Conservation (phyloP, 257 asterid species). For the Penstemon newberryi region DNA sequence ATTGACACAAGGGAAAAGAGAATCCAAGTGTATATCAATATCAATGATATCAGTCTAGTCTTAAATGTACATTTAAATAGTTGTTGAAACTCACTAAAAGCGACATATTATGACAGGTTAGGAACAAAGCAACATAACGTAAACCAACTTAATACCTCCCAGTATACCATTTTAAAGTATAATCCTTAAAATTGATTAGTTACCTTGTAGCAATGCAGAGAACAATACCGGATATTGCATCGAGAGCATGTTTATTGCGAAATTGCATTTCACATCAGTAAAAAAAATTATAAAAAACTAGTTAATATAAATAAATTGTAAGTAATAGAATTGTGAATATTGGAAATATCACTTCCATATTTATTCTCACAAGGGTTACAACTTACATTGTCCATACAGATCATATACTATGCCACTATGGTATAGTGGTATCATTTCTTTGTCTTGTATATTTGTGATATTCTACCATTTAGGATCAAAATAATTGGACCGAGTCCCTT, state of each 20-base stretch:
- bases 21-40: not conserved
- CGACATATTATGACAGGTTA: not conserved
- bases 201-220: conserved; percentile 93
- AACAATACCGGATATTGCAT: conserved; percentile 84
- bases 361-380: too few species aligned
- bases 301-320: conserved; percentile 3
- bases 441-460: too few species aligned
- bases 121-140: not conserved
- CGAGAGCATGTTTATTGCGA: conserved; percentile 90
- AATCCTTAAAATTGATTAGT: conserved; percentile 14
- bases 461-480: too few species aligned
- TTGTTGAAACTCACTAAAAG: not conserved
- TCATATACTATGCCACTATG: too few species aligned
- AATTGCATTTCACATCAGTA: conserved; percentile 90
- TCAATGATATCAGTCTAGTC: conserved; percentile 5
- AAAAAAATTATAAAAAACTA: not conserved
- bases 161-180: conserved; percentile 1
- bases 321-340: too few species aligned
- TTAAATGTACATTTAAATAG: not conserved
- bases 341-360: too few species aligned
- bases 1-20: conserved; percentile 5
- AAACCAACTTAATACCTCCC: conserved; percentile 4
- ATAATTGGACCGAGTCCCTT: too few species aligned
- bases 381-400: too few species aligned
- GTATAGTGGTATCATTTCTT: too few species aligned